Conservation (phyloP, 805 yeast species). For the Candida coquimbonensis region DNA sequence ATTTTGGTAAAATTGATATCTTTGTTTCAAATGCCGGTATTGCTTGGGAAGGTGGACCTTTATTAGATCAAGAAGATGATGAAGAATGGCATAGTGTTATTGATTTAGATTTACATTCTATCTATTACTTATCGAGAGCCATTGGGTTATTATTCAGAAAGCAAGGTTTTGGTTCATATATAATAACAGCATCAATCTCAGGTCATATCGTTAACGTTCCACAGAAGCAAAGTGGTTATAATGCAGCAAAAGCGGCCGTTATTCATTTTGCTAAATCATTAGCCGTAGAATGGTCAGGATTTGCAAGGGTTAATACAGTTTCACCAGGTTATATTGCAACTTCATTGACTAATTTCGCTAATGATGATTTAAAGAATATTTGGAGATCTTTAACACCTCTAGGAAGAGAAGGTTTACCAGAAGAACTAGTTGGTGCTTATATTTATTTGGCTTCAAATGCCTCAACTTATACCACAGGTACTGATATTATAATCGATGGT, state of each 20-base stretch:
- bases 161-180: slow-evolving; percentile 72
- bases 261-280: slow-evolving; percentile 69
- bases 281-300: slow-evolving; percentile 82
- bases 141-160: slow-evolving; percentile 67
- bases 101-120: slow-evolving; percentile 71
- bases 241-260: slow-evolving; percentile 82
- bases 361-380: slow-evolving; percentile 33
- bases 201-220: slow-evolving; percentile 86
- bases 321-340: slow-evolving; percentile 84
- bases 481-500: slow-evolving; percentile 76
- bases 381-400: slow-evolving; percentile 53
- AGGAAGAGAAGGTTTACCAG: slow-evolving; percentile 70
- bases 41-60: slow-evolving; percentile 66
- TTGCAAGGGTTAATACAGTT: slow-evolving; percentile 78
- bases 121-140: slow-evolving; percentile 71
- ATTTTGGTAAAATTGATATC: slow-evolving; percentile 70
- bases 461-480: slow-evolving; percentile 69
- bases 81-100: slow-evolving; percentile 67
- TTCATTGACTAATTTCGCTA: slow-evolving; percentile 49
- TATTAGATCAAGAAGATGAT: slow-evolving; percentile 37
- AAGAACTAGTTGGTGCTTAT: slow-evolving; percentile 75
- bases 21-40: slow-evolving; percentile 90
- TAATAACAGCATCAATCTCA: slow-evolving; percentile 86
- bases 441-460: slow-evolving; percentile 77
- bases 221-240: slow-evolving; percentile 80